These are phyloP conservation scores for Suillus bovinus DNA, from an alignment of 768 basidiomycete species.

Conservation along the genomic window DNA sequence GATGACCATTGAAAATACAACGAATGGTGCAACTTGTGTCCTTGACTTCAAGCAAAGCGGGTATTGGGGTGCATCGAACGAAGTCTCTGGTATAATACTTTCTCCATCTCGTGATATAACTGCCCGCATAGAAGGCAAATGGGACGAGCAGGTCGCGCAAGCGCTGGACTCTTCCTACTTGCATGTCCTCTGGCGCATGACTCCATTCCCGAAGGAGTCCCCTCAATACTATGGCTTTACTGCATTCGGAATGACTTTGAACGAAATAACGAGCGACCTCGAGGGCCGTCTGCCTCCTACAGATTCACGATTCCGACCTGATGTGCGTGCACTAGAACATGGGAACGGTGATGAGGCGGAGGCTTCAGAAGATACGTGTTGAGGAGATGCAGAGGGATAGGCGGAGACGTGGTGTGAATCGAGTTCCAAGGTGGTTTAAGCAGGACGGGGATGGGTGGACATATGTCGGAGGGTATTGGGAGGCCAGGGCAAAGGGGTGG, in stretches of 20 bases:
- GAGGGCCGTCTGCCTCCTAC: conserved; percentile 68
- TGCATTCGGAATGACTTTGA: conserved; percentile 73
- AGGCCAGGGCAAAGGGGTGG: conserved; percentile 67
- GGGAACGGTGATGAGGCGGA: conserved; percentile 75
- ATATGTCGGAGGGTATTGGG: conserved; percentile 85
- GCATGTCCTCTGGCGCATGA: conserved; percentile 75
- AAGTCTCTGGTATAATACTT: conserved; percentile 62
- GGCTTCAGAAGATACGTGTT: conserved; percentile 62
- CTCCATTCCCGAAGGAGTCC: conserved; percentile 70
- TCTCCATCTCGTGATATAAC: conserved; percentile 52
- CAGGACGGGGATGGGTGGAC: conserved; percentile 70
- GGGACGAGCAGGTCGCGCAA: conserved; percentile 82
- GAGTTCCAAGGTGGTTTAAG: conserved; percentile 74
- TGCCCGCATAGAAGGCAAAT: conserved; percentile 81
- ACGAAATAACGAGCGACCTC: conserved; percentile 74
- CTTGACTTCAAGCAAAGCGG: conserved; percentile 87
- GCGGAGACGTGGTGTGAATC: conserved; percentile 58
- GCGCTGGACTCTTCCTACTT: conserved; percentile 67
- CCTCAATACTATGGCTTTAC: conserved; percentile 84
- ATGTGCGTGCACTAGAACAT: conserved; percentile 81
- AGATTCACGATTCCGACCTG: conserved; percentile 80
- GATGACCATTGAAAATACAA: conserved; percentile 69
- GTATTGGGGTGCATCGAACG: conserved; percentile 80
- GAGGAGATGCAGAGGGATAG: conserved; percentile 80
- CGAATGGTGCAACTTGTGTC: conserved; percentile 55